A percentile compares a stretch with the other conserved stretches of the same genome.
Conservation (phyloP, 1,139 yeast species). For the Ogataea hybrid region DNA sequence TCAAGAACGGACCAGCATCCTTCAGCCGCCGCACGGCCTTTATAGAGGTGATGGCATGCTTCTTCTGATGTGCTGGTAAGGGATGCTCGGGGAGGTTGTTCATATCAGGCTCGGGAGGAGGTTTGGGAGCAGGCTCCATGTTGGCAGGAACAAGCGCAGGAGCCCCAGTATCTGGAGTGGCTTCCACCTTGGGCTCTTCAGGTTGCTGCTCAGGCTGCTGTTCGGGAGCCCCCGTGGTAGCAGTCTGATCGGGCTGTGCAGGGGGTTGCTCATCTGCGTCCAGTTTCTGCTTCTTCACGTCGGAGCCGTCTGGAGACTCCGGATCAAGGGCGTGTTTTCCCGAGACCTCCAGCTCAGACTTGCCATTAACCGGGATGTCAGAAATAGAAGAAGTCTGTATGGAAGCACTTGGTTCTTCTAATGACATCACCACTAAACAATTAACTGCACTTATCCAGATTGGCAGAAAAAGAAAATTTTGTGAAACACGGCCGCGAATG, state of each 20-base stretch:
- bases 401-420: conserved; percentile 22
- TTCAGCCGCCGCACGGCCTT: conserved; percentile 85
- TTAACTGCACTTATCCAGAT: conserved; percentile 9
- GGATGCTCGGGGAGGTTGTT: conserved; percentile 63
- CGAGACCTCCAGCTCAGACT: conserved; percentile 8
- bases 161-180: conserved; percentile 17
- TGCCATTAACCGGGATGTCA: conserved; percentile 15
- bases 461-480: conserved; percentile 18
- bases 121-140: conserved; percentile 65
- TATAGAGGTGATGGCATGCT: conserved; percentile 63
- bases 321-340: conserved; percentile 12
- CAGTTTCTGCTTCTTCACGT: conserved; percentile 13
- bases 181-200: conserved; percentile 1
- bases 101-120: conserved; percentile 71
- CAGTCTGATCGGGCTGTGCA: neutral
- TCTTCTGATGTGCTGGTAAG: conserved; percentile 84
- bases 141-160: conserved; percentile 27
- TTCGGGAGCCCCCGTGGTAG: neutral
- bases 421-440: conserved; percentile 24
- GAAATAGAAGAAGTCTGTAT: conserved; percentile 13
- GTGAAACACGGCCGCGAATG: conserved; percentile 9
- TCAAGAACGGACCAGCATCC: conserved; percentile 88
- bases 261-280: conserved; percentile 7
- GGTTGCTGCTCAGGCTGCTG: no score
- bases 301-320: conserved; percentile 10